Conservation (phyloP, 306 rosid species). For the Trifolium pratense region DNA sequence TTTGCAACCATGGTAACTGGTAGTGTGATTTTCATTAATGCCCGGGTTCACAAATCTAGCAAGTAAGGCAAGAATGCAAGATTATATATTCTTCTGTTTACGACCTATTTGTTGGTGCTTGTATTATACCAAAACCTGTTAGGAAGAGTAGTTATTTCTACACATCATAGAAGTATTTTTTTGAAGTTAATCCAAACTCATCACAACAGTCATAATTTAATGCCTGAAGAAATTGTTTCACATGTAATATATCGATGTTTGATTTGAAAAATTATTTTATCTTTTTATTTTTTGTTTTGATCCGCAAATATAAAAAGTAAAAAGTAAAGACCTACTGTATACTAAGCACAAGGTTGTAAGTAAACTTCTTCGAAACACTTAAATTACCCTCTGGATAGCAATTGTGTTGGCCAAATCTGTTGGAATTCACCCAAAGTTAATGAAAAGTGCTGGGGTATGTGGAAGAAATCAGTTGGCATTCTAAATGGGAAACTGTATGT, state of each 20-base stretch:
- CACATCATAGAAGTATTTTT: not conserved
- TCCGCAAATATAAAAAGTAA: not conserved
- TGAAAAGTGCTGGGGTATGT: not conserved
- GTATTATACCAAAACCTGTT: not conserved
- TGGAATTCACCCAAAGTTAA: not conserved
- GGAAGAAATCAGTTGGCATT: not conserved
- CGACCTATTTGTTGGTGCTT: not conserved
- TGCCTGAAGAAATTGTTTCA: not conserved
- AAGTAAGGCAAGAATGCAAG: not conserved
- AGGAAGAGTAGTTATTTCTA: not conserved
- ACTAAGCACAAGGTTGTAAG: not conserved
- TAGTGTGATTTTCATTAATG: conserved; percentile 23
- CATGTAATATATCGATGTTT: not conserved
- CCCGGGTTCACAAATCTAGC: conserved; percentile 20
- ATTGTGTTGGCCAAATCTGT: not conserved
- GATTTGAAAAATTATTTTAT: not conserved
- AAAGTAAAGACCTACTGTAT: not conserved
- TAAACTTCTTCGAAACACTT: not conserved
- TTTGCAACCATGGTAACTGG: not conserved
- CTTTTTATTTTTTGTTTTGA: not conserved
- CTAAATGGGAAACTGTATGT: no score
- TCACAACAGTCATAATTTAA: no score
- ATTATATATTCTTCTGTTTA: conserved; percentile 10
- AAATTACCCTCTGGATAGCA: not conserved
- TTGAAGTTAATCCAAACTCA: not conserved